These are phyloP conservation scores for Lentinus polychrous DNA, from an alignment of 1,284 basidiomycete genomes.

Conservation along the genomic window DNA sequence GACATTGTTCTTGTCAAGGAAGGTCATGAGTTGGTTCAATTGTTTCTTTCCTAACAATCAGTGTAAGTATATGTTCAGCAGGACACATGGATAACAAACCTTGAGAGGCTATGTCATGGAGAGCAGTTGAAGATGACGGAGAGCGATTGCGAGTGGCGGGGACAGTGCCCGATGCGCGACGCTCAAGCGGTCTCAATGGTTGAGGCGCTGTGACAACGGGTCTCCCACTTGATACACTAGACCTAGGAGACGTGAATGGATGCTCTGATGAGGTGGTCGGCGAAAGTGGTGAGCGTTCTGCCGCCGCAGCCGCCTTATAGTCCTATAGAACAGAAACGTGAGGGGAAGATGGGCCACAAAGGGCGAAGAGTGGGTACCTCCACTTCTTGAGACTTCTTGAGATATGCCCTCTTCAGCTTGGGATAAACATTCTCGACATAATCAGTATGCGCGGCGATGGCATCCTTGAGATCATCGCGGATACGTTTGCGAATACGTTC, in stretches of 20 bases:
- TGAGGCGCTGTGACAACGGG: constrained; percentile 58
- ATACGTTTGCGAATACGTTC: constrained; percentile 84
- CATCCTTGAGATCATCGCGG: constrained; percentile 80
- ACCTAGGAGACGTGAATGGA: constrained; percentile 28
- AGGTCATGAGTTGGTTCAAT: constrained; percentile 69
- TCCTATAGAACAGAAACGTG: constrained; percentile 36
- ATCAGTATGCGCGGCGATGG: constrained; percentile 65
- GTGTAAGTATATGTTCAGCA: background rate
- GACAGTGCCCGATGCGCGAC: constrained; percentile 60
- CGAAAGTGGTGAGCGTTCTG: constrained; percentile 27
- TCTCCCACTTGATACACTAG: constrained; percentile 27
- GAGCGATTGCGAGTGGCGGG: constrained; percentile 55
- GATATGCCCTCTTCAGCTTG: constrained; percentile 70
- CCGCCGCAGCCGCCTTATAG: constrained; percentile 41
- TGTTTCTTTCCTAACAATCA: constrained; percentile 59
- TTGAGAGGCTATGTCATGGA: constrained; percentile 74
- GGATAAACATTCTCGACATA: constrained; percentile 72
- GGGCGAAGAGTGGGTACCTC: constrained; percentile 44
- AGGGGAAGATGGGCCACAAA: background rate
- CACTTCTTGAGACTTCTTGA: constrained; percentile 76
- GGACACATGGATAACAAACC: constrained; percentile 32
- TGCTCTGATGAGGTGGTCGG: constrained; percentile 19
- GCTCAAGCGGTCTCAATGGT: constrained; percentile 62
- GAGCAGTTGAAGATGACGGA: constrained; percentile 60
- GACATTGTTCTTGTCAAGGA: constrained; percentile 63